Conservation (phyloP, 2,329 filamentous ascomycete genomes). For the Elsinoe ampelina region DNA sequence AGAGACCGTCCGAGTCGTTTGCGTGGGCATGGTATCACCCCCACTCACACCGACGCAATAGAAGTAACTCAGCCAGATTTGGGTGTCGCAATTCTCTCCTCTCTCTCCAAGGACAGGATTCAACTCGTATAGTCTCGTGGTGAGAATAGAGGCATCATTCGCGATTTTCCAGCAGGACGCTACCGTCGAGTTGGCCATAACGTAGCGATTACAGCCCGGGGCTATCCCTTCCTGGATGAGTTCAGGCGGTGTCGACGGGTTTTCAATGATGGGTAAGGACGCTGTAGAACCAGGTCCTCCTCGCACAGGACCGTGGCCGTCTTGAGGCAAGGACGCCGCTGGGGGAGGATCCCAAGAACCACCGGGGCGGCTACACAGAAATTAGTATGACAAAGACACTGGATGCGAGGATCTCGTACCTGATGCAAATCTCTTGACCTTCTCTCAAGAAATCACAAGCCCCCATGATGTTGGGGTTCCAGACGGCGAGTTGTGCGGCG, state of each 20-base stretch:
- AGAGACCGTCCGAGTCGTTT: not conserved
- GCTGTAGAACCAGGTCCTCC: not conserved
- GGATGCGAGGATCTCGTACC: not conserved
- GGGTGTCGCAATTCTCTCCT: slow-evolving; percentile 16
- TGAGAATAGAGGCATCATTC: slow-evolving; percentile 16
- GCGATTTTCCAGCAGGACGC: slow-evolving; percentile 24
- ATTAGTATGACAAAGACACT: not conserved
- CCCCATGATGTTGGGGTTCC: slow-evolving; percentile 14
- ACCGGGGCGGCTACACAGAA: not conserved
- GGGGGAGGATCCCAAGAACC: not conserved
- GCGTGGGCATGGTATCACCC: not conserved
- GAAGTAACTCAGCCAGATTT: slow-evolving; percentile 15
- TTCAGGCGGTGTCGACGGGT: slow-evolving; percentile 15
- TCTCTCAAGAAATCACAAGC: slow-evolving; percentile 10
- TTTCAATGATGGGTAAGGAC: not conserved
- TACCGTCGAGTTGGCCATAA: slow-evolving; percentile 18
- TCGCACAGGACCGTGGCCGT: not conserved
- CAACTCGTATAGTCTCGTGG: slow-evolving; percentile 15
- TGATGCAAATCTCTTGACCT: slow-evolving; percentile 13
- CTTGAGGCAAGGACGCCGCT: not conserved
- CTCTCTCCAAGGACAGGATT: slow-evolving; percentile 17
- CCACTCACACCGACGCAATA: slow-evolving; percentile 14
- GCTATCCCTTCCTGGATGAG: slow-evolving; percentile 23
- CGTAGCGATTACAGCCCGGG: slow-evolving; percentile 23
- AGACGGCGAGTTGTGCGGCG: slow-evolving; percentile 3